These are phyloP conservation scores for Fraxinus angustifolia DNA, from an alignment of 305 asterid species.

Conservation along the genomic window DNA sequence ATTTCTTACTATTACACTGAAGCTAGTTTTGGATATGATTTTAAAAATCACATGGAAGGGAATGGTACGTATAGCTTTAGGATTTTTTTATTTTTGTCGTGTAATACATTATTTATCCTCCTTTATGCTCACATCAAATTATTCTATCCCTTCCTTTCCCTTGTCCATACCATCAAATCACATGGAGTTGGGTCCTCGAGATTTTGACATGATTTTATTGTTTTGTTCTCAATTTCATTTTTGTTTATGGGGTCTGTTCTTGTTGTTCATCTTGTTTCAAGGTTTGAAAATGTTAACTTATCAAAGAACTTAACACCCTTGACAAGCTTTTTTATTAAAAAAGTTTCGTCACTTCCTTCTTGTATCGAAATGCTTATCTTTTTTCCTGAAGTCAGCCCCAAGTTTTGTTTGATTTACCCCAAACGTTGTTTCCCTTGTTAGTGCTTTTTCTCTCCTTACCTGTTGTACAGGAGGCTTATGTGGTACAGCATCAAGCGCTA, in stretches of 20 bases:
- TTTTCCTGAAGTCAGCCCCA: neutral
- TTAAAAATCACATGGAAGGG: neutral
- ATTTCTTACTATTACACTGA: neutral
- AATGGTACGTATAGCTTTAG: neutral
- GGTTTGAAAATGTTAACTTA: neutral
- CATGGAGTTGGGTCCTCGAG: neutral
- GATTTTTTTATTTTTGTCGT: neutral
- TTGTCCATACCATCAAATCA: neutral
- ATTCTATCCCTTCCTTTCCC: neutral
- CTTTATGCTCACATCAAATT: neutral
- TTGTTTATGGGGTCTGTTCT: neutral
- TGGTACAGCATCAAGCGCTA: neutral
- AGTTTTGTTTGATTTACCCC: neutral
- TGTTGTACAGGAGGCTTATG: neutral
- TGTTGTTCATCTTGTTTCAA: neutral
- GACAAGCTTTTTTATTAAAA: neutral
- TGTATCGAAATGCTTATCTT: neutral
- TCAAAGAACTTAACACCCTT: neutral
- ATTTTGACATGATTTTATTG: neutral
- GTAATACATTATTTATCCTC: neutral
- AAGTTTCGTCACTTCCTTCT: neutral
- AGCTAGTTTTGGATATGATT: conserved; percentile 5
- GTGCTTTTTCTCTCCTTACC: neutral
- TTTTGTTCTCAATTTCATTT: neutral
- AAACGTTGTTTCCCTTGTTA: neutral